A percentile compares a stretch with the other conserved stretches of the same genome.
Evolutionary conservation across 2,329 filamentous ascomycete genomes (phyloP).

Genomic region (Chrysoporthe austroafricana): DNA sequence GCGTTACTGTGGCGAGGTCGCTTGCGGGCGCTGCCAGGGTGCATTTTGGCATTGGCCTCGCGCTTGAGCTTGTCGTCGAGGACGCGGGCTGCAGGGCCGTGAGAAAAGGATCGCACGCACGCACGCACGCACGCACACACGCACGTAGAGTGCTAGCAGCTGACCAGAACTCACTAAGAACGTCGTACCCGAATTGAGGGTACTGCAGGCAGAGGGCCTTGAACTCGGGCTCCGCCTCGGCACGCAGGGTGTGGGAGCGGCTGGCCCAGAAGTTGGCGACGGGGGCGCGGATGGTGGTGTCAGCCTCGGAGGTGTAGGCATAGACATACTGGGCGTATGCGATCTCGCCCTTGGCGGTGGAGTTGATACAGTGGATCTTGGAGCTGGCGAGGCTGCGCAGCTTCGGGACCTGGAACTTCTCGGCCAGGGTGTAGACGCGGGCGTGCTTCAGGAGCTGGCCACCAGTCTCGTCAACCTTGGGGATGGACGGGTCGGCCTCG

Average conservation of each 20-base stretch:
- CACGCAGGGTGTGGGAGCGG: constrained; percentile 76
- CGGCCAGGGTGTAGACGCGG: constrained; percentile 84
- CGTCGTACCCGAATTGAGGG: constrained; percentile 91
- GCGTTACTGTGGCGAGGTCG: constrained; percentile 55
- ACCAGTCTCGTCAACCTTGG: constrained; percentile 74
- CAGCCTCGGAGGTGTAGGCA: constrained; percentile 70
- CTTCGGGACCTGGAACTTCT: constrained; percentile 69
- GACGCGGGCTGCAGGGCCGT: constrained; percentile 56
- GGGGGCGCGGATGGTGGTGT: constrained; percentile 75
- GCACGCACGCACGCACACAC: background rate
- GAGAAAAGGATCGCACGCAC: constrained; percentile 9
- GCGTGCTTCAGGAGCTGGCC: constrained; percentile 86
- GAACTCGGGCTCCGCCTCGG: constrained; percentile 88
- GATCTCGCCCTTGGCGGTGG: constrained; percentile 87
- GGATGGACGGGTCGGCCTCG: constrained; percentile 68
- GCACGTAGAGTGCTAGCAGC: background rate
- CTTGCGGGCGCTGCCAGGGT: constrained; percentile 60
- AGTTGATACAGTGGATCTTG: constrained; percentile 92
- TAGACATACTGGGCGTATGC: constrained; percentile 91
- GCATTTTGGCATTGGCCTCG: constrained; percentile 63
- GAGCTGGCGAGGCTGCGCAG: constrained; percentile 79
- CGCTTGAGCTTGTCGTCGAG: constrained; percentile 69
- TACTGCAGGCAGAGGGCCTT: constrained; percentile 82
- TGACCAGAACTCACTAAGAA: constrained; percentile 69
- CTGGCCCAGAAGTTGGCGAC: constrained; percentile 92